phyloP scores from a whole-genome alignment of 2,329 filamentous ascomycete species.

The Sporothrix euskadiensis region DNA sequence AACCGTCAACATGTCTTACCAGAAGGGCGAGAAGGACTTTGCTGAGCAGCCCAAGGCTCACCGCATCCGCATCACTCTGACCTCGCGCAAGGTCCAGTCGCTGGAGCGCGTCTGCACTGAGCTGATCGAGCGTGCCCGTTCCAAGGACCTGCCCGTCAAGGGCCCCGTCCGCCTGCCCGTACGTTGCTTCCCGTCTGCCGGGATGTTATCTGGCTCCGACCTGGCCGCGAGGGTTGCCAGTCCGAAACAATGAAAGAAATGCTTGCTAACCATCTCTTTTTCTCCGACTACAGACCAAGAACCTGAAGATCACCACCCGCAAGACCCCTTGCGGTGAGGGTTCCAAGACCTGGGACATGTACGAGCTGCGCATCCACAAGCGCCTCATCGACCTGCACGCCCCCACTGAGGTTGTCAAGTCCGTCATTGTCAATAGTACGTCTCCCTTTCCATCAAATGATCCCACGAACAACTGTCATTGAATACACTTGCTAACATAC shows the following conservation, averaged over 20 bases:
- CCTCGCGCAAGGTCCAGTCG: constrained; percentile 88
- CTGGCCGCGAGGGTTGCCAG: not conserved
- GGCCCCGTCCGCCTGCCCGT: constrained; percentile 88
- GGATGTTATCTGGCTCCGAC: not conserved
- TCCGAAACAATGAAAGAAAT: not conserved
- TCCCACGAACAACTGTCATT: not conserved
- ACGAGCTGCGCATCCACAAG: constrained; percentile 99
- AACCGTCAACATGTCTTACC: constrained; percentile 75
- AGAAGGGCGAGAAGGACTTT: constrained; percentile 93
- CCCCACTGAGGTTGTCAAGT: constrained; percentile 96
- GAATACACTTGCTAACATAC: constrained; percentile 21
- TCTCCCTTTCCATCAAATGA: not conserved
- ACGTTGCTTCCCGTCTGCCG: not conserved
- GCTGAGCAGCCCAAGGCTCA: constrained; percentile 68
- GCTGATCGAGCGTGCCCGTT: constrained; percentile 97
- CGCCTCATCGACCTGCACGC: constrained; percentile 95
- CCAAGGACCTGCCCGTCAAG: constrained; percentile 98
- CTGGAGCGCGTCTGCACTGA: constrained; percentile 98
- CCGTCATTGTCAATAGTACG: constrained; percentile 83
- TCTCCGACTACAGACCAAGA: constrained; percentile 65
- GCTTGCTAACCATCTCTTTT: constrained; percentile 9
- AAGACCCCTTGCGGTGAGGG: constrained; percentile 99
- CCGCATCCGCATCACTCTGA: constrained; percentile 80
- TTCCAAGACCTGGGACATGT: constrained; percentile 93
- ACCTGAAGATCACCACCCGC: constrained; percentile 92